phyloP scores from a whole-genome alignment of 2,329 filamentous ascomycete genomes.

The Fusarium newnesense region DNA sequence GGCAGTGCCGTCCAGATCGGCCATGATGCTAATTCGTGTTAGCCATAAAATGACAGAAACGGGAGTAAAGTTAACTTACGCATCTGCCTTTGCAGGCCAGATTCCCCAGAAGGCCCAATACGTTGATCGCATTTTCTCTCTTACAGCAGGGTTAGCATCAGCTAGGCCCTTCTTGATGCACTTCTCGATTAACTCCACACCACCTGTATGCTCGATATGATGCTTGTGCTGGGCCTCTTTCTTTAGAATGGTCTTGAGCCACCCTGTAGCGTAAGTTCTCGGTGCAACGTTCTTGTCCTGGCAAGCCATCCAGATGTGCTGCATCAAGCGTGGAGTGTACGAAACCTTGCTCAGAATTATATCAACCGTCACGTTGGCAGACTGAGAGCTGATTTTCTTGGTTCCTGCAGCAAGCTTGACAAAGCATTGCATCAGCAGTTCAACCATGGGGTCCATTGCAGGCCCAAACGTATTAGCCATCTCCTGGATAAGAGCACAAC shows the following conservation, averaged over 20 bases:
- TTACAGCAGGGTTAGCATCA: slow-evolving; percentile 89
- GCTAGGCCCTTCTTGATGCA: slow-evolving; percentile 88
- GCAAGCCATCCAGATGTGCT: slow-evolving; percentile 83
- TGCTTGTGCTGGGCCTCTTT: slow-evolving; percentile 82
- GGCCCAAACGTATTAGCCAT: slow-evolving; percentile 80
- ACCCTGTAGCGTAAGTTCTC: slow-evolving; percentile 79
- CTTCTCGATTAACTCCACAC: slow-evolving; percentile 85
- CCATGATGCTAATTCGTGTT: slow-evolving; percentile 72
- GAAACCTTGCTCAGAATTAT: slow-evolving; percentile 81
- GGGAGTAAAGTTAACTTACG: slow-evolving; percentile 58
- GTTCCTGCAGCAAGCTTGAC: slow-evolving; percentile 90
- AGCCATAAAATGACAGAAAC: slow-evolving; percentile 25
- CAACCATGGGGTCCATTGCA: slow-evolving; percentile 86
- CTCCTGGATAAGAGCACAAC: slow-evolving; percentile 85
- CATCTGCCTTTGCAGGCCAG: slow-evolving; percentile 82
- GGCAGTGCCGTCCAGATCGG: slow-evolving; percentile 79
- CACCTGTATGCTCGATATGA: slow-evolving; percentile 85
- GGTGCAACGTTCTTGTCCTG: slow-evolving; percentile 96
- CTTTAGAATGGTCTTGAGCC: slow-evolving; percentile 84
- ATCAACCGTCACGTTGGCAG: slow-evolving; percentile 84
- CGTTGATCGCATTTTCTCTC: slow-evolving; percentile 84
- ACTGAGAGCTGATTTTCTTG: slow-evolving; percentile 91
- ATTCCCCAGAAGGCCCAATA: slow-evolving; percentile 85
- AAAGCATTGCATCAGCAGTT: slow-evolving; percentile 87
- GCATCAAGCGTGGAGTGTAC: slow-evolving; percentile 83